phyloP scores from a whole-genome alignment of 768 basidiomycete species.

The Daedaleopsis nitida region DNA sequence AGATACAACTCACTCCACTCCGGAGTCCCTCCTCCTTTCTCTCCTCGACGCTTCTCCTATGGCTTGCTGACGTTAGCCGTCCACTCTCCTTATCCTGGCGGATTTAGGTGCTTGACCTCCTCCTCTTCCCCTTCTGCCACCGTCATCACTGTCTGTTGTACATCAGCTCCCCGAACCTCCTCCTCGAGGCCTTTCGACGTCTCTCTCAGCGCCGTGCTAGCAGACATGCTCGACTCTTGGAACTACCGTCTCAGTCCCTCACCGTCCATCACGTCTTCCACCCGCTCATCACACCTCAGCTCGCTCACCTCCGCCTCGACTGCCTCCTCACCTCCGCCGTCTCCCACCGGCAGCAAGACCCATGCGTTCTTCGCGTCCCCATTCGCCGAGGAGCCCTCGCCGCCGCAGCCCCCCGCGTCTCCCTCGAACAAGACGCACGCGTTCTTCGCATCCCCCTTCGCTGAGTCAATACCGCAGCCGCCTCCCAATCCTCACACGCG shows the following conservation, averaged over 20 bases:
- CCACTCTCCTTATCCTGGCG: neutral
- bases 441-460: constrained; percentile 37
- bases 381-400: constrained; percentile 52
- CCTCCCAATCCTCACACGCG: constrained; percentile 29
- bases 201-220: neutral
- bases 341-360: constrained; percentile 34
- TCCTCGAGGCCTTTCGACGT: no score
- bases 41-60: neutral
- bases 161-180: no score
- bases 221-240: constrained; percentile 29
- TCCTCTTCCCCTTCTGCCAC: neutral
- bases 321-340: constrained; percentile 23
- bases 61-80: constrained; percentile 1
- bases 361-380: constrained; percentile 40
- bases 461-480: constrained; percentile 54
- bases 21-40: neutral
- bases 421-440: constrained; percentile 13
- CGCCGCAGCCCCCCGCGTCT: constrained; percentile 38
- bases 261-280: constrained; percentile 24
- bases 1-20: no score
- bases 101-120: neutral
- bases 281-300: constrained; percentile 29
- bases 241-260: constrained; percentile 25
- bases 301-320: constrained; percentile 27
- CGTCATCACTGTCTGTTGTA: neutral